Evolutionary conservation across 1,139 yeast genomes (phyloP).

Genomic region (Candida tetrigidarum): DNA sequence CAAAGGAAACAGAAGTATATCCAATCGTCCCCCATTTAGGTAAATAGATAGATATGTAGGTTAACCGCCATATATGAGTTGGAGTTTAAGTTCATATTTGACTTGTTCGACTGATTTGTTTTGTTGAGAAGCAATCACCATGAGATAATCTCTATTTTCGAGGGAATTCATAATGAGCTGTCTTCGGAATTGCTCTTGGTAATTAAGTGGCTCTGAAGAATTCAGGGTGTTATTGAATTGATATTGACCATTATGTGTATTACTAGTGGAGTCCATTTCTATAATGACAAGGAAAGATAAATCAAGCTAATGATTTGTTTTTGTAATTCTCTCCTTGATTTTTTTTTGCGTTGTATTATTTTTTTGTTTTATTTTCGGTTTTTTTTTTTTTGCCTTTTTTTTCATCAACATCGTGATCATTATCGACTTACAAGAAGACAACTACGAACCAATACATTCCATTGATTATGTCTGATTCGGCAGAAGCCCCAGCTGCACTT

Average conservation of each 20-base stretch:
- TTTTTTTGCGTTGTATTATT: neutral
- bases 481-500: constrained; percentile 30
- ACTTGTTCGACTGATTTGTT: constrained; percentile 49
- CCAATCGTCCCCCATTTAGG: constrained; percentile 28
- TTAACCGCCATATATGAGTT: constrained; percentile 18
- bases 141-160: constrained; percentile 47
- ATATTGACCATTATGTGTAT: neutral
- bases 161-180: constrained; percentile 45
- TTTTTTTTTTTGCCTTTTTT: neutral
- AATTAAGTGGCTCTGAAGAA: constrained; percentile 23
- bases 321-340: no score
- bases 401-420: neutral
- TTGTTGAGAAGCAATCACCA: constrained; percentile 49
- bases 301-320: no score
- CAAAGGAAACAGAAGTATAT: constrained; percentile 5
- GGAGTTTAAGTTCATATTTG: constrained; percentile 39
- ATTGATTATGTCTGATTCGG: constrained; percentile 15
- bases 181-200: constrained; percentile 44
- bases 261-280: neutral
- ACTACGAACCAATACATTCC: no score
- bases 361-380: neutral
- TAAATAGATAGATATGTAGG: constrained; percentile 14
- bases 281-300: no score
- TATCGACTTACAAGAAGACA: neutral
- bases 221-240: neutral